Evolutionary conservation across 495 filamentous ascomycete genomes (phyloP).

Genomic region (Tuber microsphaerosporum): DNA sequence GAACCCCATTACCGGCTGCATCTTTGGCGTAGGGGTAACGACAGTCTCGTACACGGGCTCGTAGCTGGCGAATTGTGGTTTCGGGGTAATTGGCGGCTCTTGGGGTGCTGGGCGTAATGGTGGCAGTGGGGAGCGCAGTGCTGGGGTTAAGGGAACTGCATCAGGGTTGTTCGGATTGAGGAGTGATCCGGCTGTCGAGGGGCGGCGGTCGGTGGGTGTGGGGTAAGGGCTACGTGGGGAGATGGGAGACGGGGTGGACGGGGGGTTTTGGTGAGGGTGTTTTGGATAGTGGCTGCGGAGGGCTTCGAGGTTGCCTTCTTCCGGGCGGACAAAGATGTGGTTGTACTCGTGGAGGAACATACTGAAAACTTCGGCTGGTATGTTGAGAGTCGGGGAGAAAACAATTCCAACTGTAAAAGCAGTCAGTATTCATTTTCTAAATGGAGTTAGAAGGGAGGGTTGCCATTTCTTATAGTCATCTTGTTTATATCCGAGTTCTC

Average conservation of each 20-base stretch:
- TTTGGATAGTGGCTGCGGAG: not conserved
- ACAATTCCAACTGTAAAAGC: constrained; percentile 71
- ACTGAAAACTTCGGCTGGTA: constrained; percentile 88
- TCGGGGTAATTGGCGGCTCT: constrained; percentile 37
- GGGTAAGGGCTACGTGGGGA: constrained; percentile 23
- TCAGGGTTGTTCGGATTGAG: constrained; percentile 1
- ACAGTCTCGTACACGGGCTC: constrained; percentile 30
- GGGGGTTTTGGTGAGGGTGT: constrained; percentile 14
- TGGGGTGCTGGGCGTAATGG: constrained; percentile 17
- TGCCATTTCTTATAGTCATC: constrained; percentile 84
- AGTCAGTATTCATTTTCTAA: constrained; percentile 10
- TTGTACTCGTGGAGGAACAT: constrained; percentile 87
- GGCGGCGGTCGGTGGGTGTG: constrained; percentile 4
- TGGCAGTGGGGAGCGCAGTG: constrained; percentile 31
- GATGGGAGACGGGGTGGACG: constrained; percentile 11
- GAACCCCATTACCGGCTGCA: constrained; percentile 21
- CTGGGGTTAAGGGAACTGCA: constrained; percentile 21
- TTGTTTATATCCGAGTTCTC: constrained; percentile 87
- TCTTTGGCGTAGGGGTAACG: constrained; percentile 26
- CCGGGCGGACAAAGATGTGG: constrained; percentile 69
- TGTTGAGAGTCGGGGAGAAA: constrained; percentile 96
- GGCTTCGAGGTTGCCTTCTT: constrained; percentile 47
- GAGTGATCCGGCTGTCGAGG: constrained; percentile 5
- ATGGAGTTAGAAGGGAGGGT: not conserved
- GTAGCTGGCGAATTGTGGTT: constrained; percentile 26